A percentile compares a stretch with the other conserved stretches of the same genome.
These are phyloP conservation scores for Bauhinia variegata DNA, from an alignment of 306 rosid genomes.

Conservation along the genomic window DNA sequence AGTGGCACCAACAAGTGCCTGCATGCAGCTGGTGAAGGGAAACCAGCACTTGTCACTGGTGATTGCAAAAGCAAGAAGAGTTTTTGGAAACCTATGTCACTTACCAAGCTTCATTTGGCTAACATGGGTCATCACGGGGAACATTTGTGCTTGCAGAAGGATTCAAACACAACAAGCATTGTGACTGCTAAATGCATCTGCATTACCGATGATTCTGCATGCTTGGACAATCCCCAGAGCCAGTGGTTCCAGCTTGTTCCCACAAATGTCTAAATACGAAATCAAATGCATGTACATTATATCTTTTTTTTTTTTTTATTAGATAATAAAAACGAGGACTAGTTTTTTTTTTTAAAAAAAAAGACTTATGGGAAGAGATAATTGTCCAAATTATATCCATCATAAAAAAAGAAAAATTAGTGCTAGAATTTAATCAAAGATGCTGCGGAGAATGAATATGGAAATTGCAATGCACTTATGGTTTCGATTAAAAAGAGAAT, in stretches of 20 bases:
- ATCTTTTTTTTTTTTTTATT: too few species aligned
- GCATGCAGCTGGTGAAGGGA: slow-evolving; percentile 39
- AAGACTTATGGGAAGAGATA: too few species aligned
- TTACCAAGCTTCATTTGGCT: slow-evolving; percentile 52
- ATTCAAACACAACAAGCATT: slow-evolving; percentile 40
- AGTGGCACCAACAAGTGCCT: slow-evolving; percentile 33
- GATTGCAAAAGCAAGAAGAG: slow-evolving; percentile 42
- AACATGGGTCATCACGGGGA: slow-evolving; percentile 22
- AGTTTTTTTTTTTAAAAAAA: too few species aligned
- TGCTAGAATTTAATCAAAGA: too few species aligned
- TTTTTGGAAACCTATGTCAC: slow-evolving; percentile 45
- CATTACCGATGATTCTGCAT: slow-evolving; percentile 39
- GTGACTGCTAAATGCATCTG: slow-evolving; percentile 53
- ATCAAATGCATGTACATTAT: too few species aligned
- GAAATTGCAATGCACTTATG: too few species aligned
- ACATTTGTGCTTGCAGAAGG: slow-evolving; percentile 42
- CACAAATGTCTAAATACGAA: slow-evolving; percentile 29
- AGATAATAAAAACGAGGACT: too few species aligned
- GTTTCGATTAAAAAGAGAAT: too few species aligned
- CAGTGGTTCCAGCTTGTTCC: slow-evolving; percentile 59
- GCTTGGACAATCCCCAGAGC: slow-evolving; percentile 50
- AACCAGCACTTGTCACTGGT: slow-evolving; percentile 34
- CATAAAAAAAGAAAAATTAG: too few species aligned
- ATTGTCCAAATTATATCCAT: too few species aligned
- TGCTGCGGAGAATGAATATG: too few species aligned